Base-by-base conservation (phyloP, 495 filamentous ascomycete species). In the Rostrohypoxylon terebratum region DNA sequence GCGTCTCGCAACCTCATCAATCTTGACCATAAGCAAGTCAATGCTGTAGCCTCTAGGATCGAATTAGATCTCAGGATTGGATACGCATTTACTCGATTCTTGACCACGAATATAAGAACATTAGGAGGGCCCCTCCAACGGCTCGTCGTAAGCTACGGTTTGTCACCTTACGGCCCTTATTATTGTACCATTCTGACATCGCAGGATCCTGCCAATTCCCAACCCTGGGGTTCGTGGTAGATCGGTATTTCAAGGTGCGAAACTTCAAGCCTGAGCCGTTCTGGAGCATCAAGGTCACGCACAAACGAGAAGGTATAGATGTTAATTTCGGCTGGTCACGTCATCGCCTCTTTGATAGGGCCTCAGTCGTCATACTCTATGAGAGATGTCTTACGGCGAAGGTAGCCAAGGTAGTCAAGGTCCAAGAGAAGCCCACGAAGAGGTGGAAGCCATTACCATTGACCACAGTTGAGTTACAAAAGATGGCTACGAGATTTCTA, bases 401-500 rank as follows among this genome's bases (percentile, higher is more conserved):
- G 62, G 87, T 82, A 6, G 96, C 94, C 21, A 91, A 87, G 75
- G 93, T 99, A 40, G 89, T 81, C 14, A 95, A 92, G 73, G 90
- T 97, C 28, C 88, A 91, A 68, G 91, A 92, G 76, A 98, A 97
- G 78, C 93, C 94, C 1, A 97, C 94, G 16, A 94, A 90, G 72
- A 97, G 96, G 82, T 97, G 91, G 94, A 92, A 93, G 73, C 96
- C 96, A 1, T 77, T 99, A 34, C 96, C 96, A 1, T 83, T 99
- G 72, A 99, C 96, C 0, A 99, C 96, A 0, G 93, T 99, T n/a
- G 96, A 99, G 73, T 82, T 99, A n/a, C 96, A 98, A 77, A 98
- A 97, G 84, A 93, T 94, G 85, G 96, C 96, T 18, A 96, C 90
- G 69, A 84, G 87, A 57, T 96, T 94, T 75, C 85, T 98, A 11